These are phyloP conservation scores for Penicillium chermesinum DNA, from an alignment of 495 filamentous ascomycete species.

Conservation along the genomic window DNA sequence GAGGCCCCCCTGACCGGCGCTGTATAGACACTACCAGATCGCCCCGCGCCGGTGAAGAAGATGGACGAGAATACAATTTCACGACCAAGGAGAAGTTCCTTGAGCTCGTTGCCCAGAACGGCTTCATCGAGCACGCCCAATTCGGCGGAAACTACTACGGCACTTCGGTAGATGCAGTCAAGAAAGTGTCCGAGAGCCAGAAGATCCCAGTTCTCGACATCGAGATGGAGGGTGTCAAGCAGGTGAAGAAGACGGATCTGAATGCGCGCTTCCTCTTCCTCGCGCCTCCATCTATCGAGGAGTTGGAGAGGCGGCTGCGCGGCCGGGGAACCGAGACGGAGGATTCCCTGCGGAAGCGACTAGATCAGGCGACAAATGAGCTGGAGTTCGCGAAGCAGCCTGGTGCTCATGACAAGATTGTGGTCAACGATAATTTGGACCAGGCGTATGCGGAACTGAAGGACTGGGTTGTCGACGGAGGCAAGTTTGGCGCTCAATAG, in stretches of 20 bases:
- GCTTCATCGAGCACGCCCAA: constrained; percentile 74
- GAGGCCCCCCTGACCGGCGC: neutral
- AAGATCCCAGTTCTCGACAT: constrained; percentile 54
- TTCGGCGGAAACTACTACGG: constrained; percentile 80
- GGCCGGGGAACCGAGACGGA: constrained; percentile 74
- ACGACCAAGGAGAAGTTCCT: constrained; percentile 59
- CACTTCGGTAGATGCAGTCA: constrained; percentile 66
- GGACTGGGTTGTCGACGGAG: constrained; percentile 52
- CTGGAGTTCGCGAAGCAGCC: constrained; percentile 60
- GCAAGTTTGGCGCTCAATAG: constrained; percentile 33
- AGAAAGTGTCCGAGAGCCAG: constrained; percentile 59
- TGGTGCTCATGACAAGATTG: constrained; percentile 69
- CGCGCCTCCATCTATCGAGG: constrained; percentile 62
- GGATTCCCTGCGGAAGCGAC: constrained; percentile 60
- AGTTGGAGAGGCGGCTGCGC: constrained; percentile 66
- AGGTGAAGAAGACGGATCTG: constrained; percentile 64
- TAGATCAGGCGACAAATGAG: constrained; percentile 69
- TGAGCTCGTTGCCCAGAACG: constrained; percentile 53
- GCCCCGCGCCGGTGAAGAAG: constrained; percentile 64
- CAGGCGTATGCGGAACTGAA: constrained; percentile 70
- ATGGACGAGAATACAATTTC: constrained; percentile 75
- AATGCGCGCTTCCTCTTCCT: constrained; percentile 76
- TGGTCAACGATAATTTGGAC: constrained; percentile 80
- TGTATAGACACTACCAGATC: constrained; percentile 47
- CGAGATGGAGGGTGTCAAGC: constrained; percentile 75